Percentiles rank a stretch among this genome's conserved stretches.
Evolutionary conservation across 345 rosid genomes (phyloP).

Genomic region (Excoecaria agallocha): DNA sequence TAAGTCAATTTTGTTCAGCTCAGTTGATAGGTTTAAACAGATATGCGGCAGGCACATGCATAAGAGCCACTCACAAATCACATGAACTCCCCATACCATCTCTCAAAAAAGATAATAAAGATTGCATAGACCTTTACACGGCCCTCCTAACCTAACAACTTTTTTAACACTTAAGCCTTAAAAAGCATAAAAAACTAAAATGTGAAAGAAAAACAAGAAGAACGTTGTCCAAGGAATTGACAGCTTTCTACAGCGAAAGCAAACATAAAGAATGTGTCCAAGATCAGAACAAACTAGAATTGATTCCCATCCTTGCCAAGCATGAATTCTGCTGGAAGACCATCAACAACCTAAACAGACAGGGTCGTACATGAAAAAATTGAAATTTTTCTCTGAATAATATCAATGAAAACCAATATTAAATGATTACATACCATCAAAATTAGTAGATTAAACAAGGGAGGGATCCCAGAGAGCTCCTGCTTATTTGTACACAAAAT

Average conservation of each 20-base stretch:
- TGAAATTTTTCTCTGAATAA: constrained; percentile 11
- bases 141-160: neutral
- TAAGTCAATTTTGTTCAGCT: too few relatives aligned
- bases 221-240: too few relatives aligned
- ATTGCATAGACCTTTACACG: neutral
- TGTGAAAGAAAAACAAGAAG: too few relatives aligned
- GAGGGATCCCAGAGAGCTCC: constrained; percentile 73
- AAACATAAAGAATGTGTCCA: too few relatives aligned
- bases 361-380: constrained; percentile 20
- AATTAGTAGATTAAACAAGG: constrained; percentile 61
- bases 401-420: neutral
- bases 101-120: neutral
- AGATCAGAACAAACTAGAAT: too few relatives aligned
- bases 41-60: neutral
- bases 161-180: neutral
- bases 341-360: constrained; percentile 83
- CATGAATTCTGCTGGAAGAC: constrained; percentile 90
- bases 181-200: neutral
- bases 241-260: too few relatives aligned
- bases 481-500: constrained; percentile 19
- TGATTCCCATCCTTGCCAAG: constrained; percentile 70
- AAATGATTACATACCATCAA: constrained; percentile 56
- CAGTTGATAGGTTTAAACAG: too few relatives aligned
- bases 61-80: neutral
- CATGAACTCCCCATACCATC: neutral